Evolutionary conservation across 495 filamentous ascomycete genomes (phyloP), one percentile per base, ranked within the genome.

Genomic region (Friedmanniomyces simplex): DNA sequence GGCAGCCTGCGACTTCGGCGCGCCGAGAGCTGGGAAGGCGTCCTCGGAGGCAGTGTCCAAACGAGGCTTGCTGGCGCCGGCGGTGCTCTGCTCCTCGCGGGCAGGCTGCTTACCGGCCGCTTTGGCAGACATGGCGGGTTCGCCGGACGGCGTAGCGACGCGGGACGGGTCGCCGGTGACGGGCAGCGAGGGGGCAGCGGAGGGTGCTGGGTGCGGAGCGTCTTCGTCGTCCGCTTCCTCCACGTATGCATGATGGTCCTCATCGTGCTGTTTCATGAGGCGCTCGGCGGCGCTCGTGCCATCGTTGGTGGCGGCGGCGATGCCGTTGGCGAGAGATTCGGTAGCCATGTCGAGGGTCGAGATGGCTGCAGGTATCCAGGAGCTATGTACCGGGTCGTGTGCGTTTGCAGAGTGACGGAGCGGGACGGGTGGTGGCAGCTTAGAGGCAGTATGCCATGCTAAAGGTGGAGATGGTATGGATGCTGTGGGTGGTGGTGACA

Each of bases 31-130:
- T 20, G 93, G 93, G 74, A 98, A 98, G 41, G 84, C 73, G 70
- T 96, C 91, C 66, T 90, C 86, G 3, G 90, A 96, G 61, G 84
- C 76, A 8, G 88, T 86, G 69, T 97, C 87, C 46, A 95, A 73
- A 24, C 72, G 67, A 12, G 76, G 54, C 61, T 75, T 72, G 18
- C 68, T 65, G 30, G 65, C 68, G 45, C 18, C 52, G 18, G 42
- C 36, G 21, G 41, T 55, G 52, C 21, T 63, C 49, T 26, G 46
- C 41, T 71, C 48, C 25, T 74, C 68, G 46, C 73, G 67, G 57
- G 70, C 72, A 66, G 76, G 82, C 62, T 82, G 82, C 71, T 86
- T 86, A 42, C 79, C 82, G 36, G 78, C 78, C 8, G 79, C 76
- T 67, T 82, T 85, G 48, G 79, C 67, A 24, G 80, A 77, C 59